Evolutionary conservation across 2,329 filamentous ascomycete genomes (phyloP), one percentile per base, ranked within the genome.

Genomic region (Fusarium tjaetaba): DNA sequence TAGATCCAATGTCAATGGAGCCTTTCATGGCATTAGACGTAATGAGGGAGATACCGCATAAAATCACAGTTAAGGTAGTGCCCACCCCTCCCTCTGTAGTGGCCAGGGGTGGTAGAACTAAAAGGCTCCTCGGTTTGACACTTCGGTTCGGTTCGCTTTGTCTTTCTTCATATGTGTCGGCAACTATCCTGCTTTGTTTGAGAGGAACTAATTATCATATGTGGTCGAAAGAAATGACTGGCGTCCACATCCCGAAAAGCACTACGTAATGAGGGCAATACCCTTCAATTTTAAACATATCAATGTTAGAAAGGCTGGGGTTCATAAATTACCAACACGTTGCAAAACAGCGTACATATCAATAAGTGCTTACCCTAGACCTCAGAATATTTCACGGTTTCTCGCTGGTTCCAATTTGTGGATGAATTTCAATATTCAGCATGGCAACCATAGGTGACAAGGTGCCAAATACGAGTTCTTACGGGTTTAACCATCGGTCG

Each of bases 131-230:
- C 45, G 58, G 49, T 22, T 48, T 49, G 51, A 34, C 24, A n/a
- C 14, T 51, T 64, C 67, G 65, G 41, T 64, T 70, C 59, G 38
- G 24, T 38, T 70, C 34, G 36, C 9, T 52, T 65, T 39, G 24
- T 32, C 32, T n/a, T 36, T 9, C 38, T 34, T 32, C 4, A 26
- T 13, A 36, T 20, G 16, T 38, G 13, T 24, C 26, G 14, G 15
- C 7, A 45, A 34, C 10, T n/a, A 46, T 26, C n/a, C 9, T n/a
- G 10, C 41, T 16, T 46, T 14, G 9, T 13, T 45, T 41, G 38
- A 43, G 42, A 43, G 28, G 8, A 41, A 26, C 22, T 26, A 9
- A 30, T n/a, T 13, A 18, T 11, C 24, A 24, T 26, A 2, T 4
- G 16, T 22, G 24, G 11, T 20, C 22, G 15, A 55, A 34, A 49